Evolutionary conservation across 202 grass and related monocot species (phyloP).

Genomic region (Bolboschoenoplectus hybrid): DNA sequence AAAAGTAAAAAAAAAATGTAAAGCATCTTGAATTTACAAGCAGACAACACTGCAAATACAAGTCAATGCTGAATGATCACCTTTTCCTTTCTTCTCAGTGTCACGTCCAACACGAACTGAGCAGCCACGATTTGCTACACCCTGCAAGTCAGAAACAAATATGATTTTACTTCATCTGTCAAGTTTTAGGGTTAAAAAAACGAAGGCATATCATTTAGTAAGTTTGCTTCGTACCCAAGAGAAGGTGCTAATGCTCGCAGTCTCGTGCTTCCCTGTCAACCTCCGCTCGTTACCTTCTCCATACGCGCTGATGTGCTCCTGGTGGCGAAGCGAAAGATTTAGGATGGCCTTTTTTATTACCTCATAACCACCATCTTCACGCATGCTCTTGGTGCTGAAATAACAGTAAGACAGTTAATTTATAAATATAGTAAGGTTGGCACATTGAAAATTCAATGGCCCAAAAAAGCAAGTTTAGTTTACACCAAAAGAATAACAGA

Average conservation of each 20-base stretch:
- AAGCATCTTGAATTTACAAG: constrained; percentile 31
- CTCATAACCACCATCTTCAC: constrained; percentile 88
- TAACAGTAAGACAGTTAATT: constrained; percentile 39
- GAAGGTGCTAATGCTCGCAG: constrained; percentile 85
- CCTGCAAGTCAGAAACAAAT: constrained; percentile 45
- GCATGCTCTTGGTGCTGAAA: constrained; percentile 87
- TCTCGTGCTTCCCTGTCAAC: constrained; percentile 93
- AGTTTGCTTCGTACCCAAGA: constrained; percentile 74
- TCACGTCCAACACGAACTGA: constrained; percentile 94
- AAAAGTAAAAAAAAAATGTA: background rate
- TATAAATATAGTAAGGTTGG: constrained; percentile 12
- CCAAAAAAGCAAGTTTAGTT: background rate
- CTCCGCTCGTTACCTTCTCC: constrained; percentile 97
- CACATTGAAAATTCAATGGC: background rate
- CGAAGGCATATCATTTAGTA: background rate
- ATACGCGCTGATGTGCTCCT: constrained; percentile 90
- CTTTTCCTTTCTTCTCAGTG: constrained; percentile 91
- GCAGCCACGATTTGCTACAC: constrained; percentile 94
- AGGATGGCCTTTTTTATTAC: constrained; percentile 96
- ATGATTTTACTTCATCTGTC: background rate
- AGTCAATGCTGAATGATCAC: constrained; percentile 43
- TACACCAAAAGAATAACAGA: background rate
- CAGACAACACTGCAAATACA: constrained; percentile 18
- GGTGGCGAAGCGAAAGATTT: constrained; percentile 92
- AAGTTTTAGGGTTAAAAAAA: constrained; percentile 20